These are phyloP conservation scores for Clitoria ternatea DNA, from an alignment of 306 rosid species.

Conservation along the genomic window DNA sequence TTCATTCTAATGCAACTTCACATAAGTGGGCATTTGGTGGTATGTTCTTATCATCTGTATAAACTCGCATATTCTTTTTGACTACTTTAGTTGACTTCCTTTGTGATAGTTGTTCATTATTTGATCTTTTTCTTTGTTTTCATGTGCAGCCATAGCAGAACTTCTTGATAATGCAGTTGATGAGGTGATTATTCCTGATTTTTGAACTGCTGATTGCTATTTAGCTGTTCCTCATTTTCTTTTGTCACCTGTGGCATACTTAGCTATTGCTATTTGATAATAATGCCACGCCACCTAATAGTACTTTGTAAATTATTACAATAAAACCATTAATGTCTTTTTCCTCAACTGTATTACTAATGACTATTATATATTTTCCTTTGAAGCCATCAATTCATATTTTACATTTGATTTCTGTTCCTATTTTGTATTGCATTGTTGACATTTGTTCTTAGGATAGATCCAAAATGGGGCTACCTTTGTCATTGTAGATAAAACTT, in stretches of 20 bases:
- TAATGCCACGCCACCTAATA: neutral
- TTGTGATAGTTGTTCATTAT: neutral
- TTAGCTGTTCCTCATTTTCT: neutral
- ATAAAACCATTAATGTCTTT: neutral
- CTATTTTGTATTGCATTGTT: slow-evolving; percentile 35
- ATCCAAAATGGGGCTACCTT: slow-evolving; percentile 91
- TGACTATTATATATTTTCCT: no score
- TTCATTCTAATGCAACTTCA: slow-evolving; percentile 97
- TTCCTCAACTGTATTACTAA: neutral
- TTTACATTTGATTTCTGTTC: slow-evolving; percentile 29
- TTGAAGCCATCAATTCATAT: slow-evolving; percentile 11
- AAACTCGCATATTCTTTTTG: neutral
- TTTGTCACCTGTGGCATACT: neutral
- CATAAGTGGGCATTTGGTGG: slow-evolving; percentile 99
- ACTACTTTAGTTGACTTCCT: neutral
- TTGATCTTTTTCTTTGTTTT: slow-evolving; percentile 5
- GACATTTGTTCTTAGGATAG: slow-evolving; percentile 57
- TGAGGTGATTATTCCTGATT: slow-evolving; percentile 57
- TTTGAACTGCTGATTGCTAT: slow-evolving; percentile 16
- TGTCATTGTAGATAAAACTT: slow-evolving; percentile 76
- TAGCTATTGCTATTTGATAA: slow-evolving; percentile 12
- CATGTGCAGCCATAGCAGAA: slow-evolving; percentile 80
- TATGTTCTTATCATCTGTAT: slow-evolving; percentile 35
- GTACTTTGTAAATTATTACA: neutral
- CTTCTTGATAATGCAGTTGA: slow-evolving; percentile 92